Conservation (phyloP, 2,329 filamentous ascomycete species). For the Nothophaeocryptopus gaeumannii region DNA sequence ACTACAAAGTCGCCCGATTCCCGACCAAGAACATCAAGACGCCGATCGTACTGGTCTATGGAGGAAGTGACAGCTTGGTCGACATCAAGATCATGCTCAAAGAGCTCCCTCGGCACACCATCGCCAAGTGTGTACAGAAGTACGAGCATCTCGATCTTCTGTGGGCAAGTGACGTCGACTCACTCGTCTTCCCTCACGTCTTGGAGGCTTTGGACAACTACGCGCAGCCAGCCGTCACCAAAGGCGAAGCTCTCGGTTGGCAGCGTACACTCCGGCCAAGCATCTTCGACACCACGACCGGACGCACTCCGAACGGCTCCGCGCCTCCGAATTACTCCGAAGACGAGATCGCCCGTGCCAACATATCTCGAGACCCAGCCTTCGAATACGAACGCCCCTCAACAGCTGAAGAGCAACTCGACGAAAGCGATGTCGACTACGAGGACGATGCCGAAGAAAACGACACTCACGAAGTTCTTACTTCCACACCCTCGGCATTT, state of each 20-base stretch:
- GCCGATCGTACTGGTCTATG: constrained; percentile 88
- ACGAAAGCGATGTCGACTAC: constrained; percentile 30
- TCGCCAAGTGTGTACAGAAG: constrained; percentile 81
- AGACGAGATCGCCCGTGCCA: constrained; percentile 21
- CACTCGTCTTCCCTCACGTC: constrained; percentile 84
- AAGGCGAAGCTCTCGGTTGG: constrained; percentile 24
- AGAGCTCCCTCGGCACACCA: constrained; percentile 79
- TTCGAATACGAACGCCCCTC: constrained; percentile 23
- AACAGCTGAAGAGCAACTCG: constrained; percentile 27
- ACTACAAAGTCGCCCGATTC: constrained; percentile 94
- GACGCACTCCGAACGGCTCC: constrained; percentile 18
- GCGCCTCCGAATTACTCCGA: constrained; percentile 32
- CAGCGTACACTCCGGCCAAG: constrained; percentile 17
- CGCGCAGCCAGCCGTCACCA: constrained; percentile 31
- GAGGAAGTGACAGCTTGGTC: constrained; percentile 87
- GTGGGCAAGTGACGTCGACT: constrained; percentile 83
- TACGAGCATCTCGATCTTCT: constrained; percentile 97
- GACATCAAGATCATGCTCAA: constrained; percentile 91
- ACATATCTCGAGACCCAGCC: constrained; percentile 17
- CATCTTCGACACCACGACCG: constrained; percentile 22
- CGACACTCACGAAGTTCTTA: constrained; percentile 1
- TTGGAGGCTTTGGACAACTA: constrained; percentile 80
- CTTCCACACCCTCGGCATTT: constrained; percentile 18
- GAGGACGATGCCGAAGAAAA: constrained; percentile 16
- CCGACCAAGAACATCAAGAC: constrained; percentile 97